Conservation (phyloP, 2,329 filamentous ascomycete genomes). For the Chaetomium sp. region DNA sequence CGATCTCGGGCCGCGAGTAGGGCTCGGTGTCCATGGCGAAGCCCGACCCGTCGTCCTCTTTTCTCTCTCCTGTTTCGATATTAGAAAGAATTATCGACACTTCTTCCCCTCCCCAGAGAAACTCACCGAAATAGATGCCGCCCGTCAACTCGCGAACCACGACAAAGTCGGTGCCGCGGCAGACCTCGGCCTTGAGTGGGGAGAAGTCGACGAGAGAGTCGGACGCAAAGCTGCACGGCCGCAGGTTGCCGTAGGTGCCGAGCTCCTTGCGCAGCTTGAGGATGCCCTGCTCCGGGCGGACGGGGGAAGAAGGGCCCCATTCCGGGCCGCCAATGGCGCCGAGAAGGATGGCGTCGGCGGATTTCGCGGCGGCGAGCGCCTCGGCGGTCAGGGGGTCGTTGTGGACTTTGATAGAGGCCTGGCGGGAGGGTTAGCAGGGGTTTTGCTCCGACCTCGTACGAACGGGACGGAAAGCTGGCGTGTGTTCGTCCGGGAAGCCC, state of each 20-base stretch:
- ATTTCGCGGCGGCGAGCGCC: slow-evolving; percentile 79
- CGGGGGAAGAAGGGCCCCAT: slow-evolving; percentile 81
- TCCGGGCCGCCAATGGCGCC: slow-evolving; percentile 94
- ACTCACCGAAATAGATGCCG: slow-evolving; percentile 93
- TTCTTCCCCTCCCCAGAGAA: too few species aligned
- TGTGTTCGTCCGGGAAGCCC: not conserved
- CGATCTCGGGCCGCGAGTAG: slow-evolving; percentile 82
- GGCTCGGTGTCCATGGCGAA: slow-evolving; percentile 82
- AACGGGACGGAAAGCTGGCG: not conserved
- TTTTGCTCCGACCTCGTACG: not conserved
- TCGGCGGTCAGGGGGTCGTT: slow-evolving; percentile 79
- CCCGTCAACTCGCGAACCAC: slow-evolving; percentile 90
- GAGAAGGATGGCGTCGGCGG: slow-evolving; percentile 85
- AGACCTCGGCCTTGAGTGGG: slow-evolving; percentile 83
- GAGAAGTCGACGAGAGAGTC: slow-evolving; percentile 81
- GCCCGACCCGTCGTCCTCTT: slow-evolving; percentile 74
- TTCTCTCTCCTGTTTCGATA: too few species aligned
- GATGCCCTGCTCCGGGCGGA: slow-evolving; percentile 91
- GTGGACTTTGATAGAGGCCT: slow-evolving; percentile 87
- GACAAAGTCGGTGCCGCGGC: slow-evolving; percentile 86
- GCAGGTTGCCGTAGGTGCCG: slow-evolving; percentile 90
- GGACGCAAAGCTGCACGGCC: slow-evolving; percentile 93
- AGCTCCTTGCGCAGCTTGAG: slow-evolving; percentile 91
- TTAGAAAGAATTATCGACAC: too few species aligned
- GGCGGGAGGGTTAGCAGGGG: slow-evolving; percentile 18